phyloP scores from a whole-genome alignment of 2,329 filamentous ascomycete genomes.

The Corinectria fuckeliana region DNA sequence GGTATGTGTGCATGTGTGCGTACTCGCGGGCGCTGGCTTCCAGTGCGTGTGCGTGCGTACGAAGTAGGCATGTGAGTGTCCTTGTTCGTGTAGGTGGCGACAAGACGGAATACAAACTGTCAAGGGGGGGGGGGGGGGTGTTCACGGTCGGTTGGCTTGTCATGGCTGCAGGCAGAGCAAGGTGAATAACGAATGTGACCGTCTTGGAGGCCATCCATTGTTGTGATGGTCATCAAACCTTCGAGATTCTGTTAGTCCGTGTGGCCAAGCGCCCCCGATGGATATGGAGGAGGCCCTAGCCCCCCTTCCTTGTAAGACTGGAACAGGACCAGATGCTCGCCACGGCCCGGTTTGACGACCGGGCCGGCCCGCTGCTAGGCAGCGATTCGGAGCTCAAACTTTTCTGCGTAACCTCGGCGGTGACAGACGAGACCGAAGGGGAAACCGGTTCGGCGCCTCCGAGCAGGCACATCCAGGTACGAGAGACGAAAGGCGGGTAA shows the following conservation, averaged over 20 bases:
- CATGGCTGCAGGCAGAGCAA: conserved; percentile 20
- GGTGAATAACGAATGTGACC: conserved; percentile 24
- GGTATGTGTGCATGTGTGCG: conserved; percentile 6
- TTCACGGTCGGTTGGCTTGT: conserved; percentile 24
- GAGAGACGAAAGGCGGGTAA: neutral
- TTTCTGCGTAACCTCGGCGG: neutral
- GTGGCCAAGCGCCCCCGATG: conserved; percentile 21
- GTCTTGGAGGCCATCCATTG: conserved; percentile 21
- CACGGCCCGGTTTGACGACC: conserved; percentile 36
- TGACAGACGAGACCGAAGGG: conserved; percentile 5
- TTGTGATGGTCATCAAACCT: conserved; percentile 19
- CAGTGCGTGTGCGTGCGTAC: conserved; percentile 1
- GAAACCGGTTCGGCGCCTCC: conserved; percentile 8
- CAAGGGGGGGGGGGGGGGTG: conserved; percentile 15
- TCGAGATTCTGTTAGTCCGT: conserved; percentile 6
- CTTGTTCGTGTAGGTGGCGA: conserved; percentile 15
- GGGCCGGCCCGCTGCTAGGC: conserved; percentile 35
- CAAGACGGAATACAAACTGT: neutral
- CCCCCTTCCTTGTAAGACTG: conserved; percentile 19
- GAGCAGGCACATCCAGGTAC: neutral
- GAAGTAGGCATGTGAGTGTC: conserved; percentile 2
- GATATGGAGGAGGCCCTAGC: conserved; percentile 11
- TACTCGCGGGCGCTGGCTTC: neutral
- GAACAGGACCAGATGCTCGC: conserved; percentile 27
- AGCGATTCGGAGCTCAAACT: conserved; percentile 21